phyloP scores from a whole-genome alignment of 495 filamentous ascomycete genomes.

The Aspergillus carlsbadensis region DNA sequence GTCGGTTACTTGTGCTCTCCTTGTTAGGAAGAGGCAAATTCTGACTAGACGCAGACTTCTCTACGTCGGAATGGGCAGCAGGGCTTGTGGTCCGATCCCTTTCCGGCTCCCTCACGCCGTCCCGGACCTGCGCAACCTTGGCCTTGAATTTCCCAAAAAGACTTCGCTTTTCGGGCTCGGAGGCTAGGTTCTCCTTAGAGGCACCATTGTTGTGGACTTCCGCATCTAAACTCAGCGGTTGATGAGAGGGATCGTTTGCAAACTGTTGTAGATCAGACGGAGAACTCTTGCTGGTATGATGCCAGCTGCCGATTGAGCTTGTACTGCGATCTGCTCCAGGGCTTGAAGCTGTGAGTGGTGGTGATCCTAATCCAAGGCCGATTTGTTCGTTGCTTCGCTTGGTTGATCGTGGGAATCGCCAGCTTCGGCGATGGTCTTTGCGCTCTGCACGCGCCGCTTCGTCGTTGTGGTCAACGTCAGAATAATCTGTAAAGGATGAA shows the following conservation, averaged over 20 bases:
- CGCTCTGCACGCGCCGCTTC: slow-evolving; percentile 60
- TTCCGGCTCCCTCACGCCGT: slow-evolving; percentile 61
- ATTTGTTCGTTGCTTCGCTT: slow-evolving; percentile 56
- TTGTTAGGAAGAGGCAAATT: slow-evolving; percentile 25
- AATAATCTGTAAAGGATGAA: slow-evolving; percentile 74
- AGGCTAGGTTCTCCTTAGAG: slow-evolving; percentile 33
- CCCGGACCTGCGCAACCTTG: slow-evolving; percentile 77
- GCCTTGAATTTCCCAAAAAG: slow-evolving; percentile 80
- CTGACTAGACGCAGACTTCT: slow-evolving; percentile 25
- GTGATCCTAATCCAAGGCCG: slow-evolving; percentile 43
- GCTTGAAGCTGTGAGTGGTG: slow-evolving; percentile 57
- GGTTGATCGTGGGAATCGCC: slow-evolving; percentile 65
- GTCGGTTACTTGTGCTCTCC: slow-evolving; percentile 23
- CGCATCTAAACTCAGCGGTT: slow-evolving; percentile 41
- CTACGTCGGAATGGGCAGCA: slow-evolving; percentile 36
- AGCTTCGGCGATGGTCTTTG: slow-evolving; percentile 59
- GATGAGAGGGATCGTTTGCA: slow-evolving; percentile 36
- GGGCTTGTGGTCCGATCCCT: slow-evolving; percentile 56
- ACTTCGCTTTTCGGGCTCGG: slow-evolving; percentile 62
- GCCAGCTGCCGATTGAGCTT: slow-evolving; percentile 63
- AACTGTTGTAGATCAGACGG: slow-evolving; percentile 29
- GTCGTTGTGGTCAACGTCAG: slow-evolving; percentile 71
- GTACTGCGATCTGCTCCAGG: slow-evolving; percentile 66
- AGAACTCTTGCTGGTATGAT: slow-evolving; percentile 30
- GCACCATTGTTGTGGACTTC: slow-evolving; percentile 32